Percentiles rank a stretch among this genome's conserved stretches.
Conservation (phyloP, 805 yeast genomes). For the Barnettozyma sp. region DNA sequence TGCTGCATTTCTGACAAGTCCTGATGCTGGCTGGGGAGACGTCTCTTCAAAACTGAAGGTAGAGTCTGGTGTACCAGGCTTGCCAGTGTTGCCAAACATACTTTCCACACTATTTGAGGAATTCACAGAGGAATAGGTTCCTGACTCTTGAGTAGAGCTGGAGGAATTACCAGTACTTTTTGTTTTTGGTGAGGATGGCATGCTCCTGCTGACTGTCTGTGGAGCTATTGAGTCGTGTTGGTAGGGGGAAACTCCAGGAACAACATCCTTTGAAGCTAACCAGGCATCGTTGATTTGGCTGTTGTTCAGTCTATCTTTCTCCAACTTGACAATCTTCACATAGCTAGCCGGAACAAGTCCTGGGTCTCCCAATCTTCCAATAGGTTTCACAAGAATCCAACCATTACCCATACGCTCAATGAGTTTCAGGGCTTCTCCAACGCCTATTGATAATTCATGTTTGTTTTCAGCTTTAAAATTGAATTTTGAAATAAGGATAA, state of each 20-base stretch:
- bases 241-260: not conserved
- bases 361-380: constrained; percentile 37
- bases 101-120: constrained; percentile 10
- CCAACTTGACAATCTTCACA: constrained; percentile 37
- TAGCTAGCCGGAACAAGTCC: constrained; percentile 49
- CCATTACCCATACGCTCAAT: constrained; percentile 43
- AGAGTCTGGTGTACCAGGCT: constrained; percentile 6
- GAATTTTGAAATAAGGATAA: constrained; percentile 40
- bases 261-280: constrained; percentile 12
- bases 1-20: constrained; percentile 35
- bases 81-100: constrained; percentile 9
- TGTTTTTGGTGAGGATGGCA: not conserved
- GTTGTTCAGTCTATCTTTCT: constrained; percentile 23
- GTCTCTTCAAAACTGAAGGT: constrained; percentile 4
- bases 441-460: constrained; percentile 38
- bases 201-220: not conserved
- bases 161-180: not conserved
- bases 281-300: constrained; percentile 19
- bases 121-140: constrained; percentile 5
- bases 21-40: constrained; percentile 27
- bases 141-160: not conserved
- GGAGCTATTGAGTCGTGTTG: not conserved
- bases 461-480: constrained; percentile 37
- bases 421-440: constrained; percentile 48
- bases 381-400: constrained; percentile 51